phyloP scores from a whole-genome alignment of 768 basidiomycete species.

The Trametes villosa region DNA sequence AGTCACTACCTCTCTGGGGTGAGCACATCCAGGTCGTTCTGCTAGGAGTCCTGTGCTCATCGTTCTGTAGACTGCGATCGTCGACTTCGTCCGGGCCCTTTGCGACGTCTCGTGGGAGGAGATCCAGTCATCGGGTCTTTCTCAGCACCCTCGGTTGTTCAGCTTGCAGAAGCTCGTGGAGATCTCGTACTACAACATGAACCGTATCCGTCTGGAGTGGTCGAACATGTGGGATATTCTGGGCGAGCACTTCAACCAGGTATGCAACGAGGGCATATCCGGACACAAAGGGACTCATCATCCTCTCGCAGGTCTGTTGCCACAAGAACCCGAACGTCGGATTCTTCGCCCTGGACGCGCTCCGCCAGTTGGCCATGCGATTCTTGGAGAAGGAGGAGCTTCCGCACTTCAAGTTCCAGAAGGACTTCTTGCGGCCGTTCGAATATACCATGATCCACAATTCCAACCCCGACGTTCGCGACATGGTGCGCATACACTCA shows the following conservation, averaged over 20 bases:
- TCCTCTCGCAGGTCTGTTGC: conserved; percentile 80
- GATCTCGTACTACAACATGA: conserved; percentile 99
- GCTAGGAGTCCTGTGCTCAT: conserved; percentile 17
- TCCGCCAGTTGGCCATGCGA: conserved; percentile 96
- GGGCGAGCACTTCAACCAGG: conserved; percentile 98
- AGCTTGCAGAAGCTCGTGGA: conserved; percentile 98
- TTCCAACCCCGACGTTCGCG: conserved; percentile 91
- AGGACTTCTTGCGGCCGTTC: conserved; percentile 97
- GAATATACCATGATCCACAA: conserved; percentile 98
- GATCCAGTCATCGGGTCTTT: conserved; percentile 94
- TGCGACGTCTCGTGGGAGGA: conserved; percentile 99
- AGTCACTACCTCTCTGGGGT: conserved; percentile 96
- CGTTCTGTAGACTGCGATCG: conserved; percentile 80
- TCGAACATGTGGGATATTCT: conserved; percentile 97
- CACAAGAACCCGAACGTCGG: conserved; percentile 97
- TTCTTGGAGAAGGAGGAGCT: conserved; percentile 99
- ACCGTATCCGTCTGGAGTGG: conserved; percentile 97
- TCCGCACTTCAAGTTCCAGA: conserved; percentile 98
- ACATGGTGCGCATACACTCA: conserved; percentile 84
- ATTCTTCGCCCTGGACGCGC: conserved; percentile 95
- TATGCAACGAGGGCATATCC: conserved; percentile 41
- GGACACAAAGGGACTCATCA: too few relatives aligned
- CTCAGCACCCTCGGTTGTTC: conserved; percentile 93
- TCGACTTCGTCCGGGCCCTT: conserved; percentile 95
- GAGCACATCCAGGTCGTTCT: conserved; percentile 39